Evolutionary conservation across 345 rosid species (phyloP).

Genomic region (Isatis tinctoria): DNA sequence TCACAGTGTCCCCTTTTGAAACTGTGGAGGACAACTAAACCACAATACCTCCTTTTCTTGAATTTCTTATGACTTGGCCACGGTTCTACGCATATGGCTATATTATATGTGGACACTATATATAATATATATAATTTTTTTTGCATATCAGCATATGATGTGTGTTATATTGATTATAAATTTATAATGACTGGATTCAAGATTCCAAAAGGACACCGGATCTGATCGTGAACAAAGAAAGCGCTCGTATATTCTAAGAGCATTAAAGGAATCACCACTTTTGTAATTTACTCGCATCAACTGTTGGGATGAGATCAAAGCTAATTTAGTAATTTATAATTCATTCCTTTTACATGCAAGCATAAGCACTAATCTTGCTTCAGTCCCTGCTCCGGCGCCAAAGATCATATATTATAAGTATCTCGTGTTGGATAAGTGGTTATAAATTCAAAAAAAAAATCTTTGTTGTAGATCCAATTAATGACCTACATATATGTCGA

Average conservation of each 20-base stretch:
- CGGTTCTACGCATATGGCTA: neutral
- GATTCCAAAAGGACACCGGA: conserved; percentile 21
- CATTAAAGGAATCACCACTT: neutral
- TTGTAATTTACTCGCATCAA: neutral
- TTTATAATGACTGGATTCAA: neutral
- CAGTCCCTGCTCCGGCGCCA: neutral
- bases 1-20: neutral
- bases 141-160: neutral
- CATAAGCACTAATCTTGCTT: neutral
- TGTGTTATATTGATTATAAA: neutral
- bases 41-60: conserved; percentile 6
- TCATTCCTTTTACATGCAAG: conserved; percentile 2
- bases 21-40: conserved; percentile 31
- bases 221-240: conserved; percentile 18
- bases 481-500: neutral
- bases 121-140: neutral
- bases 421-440: neutral
- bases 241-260: conserved; percentile 16
- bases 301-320: neutral
- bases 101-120: neutral
- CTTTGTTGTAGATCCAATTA: neutral
- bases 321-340: neutral
- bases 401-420: no score
- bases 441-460: neutral
- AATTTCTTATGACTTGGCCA: neutral